Conservation (phyloP, 768 basidiomycete genomes). For the Leccinum aurantiacum region DNA sequence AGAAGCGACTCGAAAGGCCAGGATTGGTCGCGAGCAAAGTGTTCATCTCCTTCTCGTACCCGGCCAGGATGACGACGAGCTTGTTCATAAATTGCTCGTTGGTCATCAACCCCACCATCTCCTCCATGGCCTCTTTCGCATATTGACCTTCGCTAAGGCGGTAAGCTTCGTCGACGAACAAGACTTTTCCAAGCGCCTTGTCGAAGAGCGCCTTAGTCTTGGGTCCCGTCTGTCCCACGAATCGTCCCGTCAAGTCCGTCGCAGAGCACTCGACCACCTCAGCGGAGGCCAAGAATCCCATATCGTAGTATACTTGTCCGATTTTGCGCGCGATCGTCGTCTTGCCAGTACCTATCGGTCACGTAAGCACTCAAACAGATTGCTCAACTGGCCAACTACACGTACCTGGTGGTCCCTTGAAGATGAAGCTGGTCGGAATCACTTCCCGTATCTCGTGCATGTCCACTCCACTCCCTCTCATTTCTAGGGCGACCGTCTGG, state of each 20-base stretch:
- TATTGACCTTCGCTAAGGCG: background rate
- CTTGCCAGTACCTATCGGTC: background rate
- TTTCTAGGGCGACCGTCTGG: background rate
- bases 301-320: background rate
- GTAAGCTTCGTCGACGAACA: background rate
- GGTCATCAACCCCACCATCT: background rate
- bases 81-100: background rate
- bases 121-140: background rate
- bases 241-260: background rate
- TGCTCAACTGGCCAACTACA: background rate
- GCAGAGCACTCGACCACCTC: background rate
- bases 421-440: background rate
- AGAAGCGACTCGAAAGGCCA: background rate
- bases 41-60: background rate
- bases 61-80: background rate
- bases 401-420: background rate
- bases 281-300: background rate
- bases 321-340: background rate
- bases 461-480: background rate
- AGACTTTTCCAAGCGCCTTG: background rate
- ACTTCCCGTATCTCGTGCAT: background rate
- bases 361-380: background rate
- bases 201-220: background rate
- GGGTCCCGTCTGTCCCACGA: background rate
- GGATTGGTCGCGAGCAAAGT: background rate